phyloP scores from a whole-genome alignment of 148 eudicot species.

The Chenopodium formosanum region DNA sequence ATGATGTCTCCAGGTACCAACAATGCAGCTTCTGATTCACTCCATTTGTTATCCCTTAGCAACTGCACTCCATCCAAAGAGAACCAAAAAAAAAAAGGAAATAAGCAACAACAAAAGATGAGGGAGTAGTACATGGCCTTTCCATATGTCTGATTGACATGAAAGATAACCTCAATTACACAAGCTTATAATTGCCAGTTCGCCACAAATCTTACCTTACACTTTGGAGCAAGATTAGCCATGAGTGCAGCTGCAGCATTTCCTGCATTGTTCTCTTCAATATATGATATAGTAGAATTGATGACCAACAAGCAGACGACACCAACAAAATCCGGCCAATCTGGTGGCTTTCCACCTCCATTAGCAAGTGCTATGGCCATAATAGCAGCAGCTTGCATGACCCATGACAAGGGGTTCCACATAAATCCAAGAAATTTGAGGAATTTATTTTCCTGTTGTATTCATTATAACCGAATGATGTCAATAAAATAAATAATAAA shows the following conservation, averaged over 20 bases:
- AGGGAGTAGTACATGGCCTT: not conserved
- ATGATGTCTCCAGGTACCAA: slow-evolving; percentile 94
- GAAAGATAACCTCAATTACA: too few relatives aligned
- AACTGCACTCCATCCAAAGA: slow-evolving; percentile 36
- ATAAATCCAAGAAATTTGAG: slow-evolving; percentile 95
- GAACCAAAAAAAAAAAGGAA: not conserved
- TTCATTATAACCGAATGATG: not conserved
- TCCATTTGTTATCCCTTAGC: slow-evolving; percentile 83
- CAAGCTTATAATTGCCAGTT: too few relatives aligned
- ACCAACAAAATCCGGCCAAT: slow-evolving; percentile 96
- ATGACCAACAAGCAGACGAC: slow-evolving; percentile 75
- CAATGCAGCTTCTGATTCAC: slow-evolving; percentile 76
- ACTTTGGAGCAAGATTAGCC: slow-evolving; percentile 99
- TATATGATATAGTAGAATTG: slow-evolving; percentile 91
- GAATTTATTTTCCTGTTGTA: slow-evolving; percentile 74
- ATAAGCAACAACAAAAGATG: not conserved
- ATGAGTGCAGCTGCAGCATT: slow-evolving; percentile 98
- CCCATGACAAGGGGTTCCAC: slow-evolving; percentile 99
- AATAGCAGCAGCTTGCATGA: slow-evolving; percentile 91
- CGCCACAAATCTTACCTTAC: slow-evolving; percentile 56
- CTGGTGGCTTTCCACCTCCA: slow-evolving; percentile 76
- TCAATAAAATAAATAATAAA: too few relatives aligned
- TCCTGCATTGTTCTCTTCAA: slow-evolving; percentile 96
- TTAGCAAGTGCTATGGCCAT: slow-evolving; percentile 96
- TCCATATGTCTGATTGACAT: too few relatives aligned